Base-by-base conservation (phyloP, 164 flowering plant species). In the Magnolia sinica region DNA sequence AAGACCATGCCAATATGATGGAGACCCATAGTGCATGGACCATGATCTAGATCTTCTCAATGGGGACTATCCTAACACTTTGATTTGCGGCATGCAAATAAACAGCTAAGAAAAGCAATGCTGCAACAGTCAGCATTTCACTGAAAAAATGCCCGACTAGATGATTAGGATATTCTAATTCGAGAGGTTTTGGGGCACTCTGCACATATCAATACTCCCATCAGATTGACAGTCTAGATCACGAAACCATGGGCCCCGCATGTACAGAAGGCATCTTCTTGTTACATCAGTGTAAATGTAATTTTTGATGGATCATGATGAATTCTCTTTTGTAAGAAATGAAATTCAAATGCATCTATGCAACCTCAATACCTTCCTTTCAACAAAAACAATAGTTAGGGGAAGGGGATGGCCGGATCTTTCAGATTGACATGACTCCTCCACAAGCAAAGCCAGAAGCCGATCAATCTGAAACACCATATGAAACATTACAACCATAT, bases 331-430 rank as follows among this genome's bases (percentile, higher is more conserved):
- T 55, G 2, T 7, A 55, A 55, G 19, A 55, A 55, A 55, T 55
- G 13, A 11, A 10, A 68, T 24, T 18, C 20, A 50, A 71, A 71
- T 71, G 74, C 19, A 19, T 20, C 4, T 11, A 16, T 55, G 37
- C 63, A 50, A 16, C 70, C 19, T 20, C 52, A 16, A 37, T 86
- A 88, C 92, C 90, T 89, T 89, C 70, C 88, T 81, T 76, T 89
- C 92, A 16, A 88, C 92, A 85, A 89, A 89, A 50, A 89, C 91
- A 76, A 89, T 89, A 67, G 92, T 86, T 79, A 89, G 85, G 52
- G 91, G 92, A 74, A 84, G 79, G 13, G 84, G 80, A 73, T 76
- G 89, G 68, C 89, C 85, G 70, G 83, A 79, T 71, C 77, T 85
- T 79, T 89, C 89, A 76, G 89, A 82, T 70, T 78, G 88, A 73